These are phyloP conservation scores for Penstemon eatonii DNA, from an alignment of 257 asterid species.

Conservation along the genomic window DNA sequence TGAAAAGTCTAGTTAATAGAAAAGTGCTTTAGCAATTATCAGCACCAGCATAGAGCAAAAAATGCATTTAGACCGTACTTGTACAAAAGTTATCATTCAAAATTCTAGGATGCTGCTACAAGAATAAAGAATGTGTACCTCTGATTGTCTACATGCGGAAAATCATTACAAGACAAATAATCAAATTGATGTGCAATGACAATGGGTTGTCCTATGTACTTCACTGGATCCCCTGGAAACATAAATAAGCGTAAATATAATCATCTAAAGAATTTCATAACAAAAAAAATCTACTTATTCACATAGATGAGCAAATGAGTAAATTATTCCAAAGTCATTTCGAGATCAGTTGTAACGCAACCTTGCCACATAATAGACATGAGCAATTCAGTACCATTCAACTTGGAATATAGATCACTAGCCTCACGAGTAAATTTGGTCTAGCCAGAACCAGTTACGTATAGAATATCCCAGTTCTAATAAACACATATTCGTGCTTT, in stretches of 20 bases:
- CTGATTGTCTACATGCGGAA: background rate
- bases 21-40: conserved; percentile 13
- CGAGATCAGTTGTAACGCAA: conserved; percentile 10
- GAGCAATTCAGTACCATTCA: background rate
- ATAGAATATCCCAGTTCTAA: background rate
- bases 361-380: conserved; percentile 4
- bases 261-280: conserved; percentile 19
- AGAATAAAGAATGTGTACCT: background rate
- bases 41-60: conserved; percentile 15
- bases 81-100: background rate
- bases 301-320: background rate
- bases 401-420: background rate
- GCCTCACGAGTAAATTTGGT: conserved; percentile 2
- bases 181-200: conserved; percentile 32
- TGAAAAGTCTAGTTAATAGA: background rate
- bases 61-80: background rate
- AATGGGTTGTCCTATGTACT: conserved; percentile 74
- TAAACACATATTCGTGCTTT: conserved; percentile 5
- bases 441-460: background rate
- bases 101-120: background rate
- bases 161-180: conserved; percentile 2
- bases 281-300: conserved; percentile 14
- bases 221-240: conserved; percentile 85
- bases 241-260: conserved; percentile 30
- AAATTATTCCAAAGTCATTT: background rate